A percentile compares a stretch with the other conserved stretches of the same genome.
These are phyloP conservation scores for Debaryomycetaceae sp. DNA, from an alignment of 1,139 yeast genomes.

Conservation along the genomic window DNA sequence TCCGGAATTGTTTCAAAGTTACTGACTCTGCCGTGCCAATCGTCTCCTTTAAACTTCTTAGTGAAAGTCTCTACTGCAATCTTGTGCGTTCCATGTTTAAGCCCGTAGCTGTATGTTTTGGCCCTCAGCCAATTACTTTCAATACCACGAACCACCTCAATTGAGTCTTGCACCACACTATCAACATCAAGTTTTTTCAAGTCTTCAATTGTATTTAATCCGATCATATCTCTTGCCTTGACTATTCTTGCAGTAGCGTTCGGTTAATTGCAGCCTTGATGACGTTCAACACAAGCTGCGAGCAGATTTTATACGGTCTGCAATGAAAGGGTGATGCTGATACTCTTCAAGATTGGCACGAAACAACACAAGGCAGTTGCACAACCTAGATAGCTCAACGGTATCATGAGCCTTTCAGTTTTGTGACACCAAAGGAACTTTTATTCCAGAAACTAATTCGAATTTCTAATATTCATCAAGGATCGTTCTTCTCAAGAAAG, in stretches of 20 bases:
- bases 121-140: conserved; percentile 12
- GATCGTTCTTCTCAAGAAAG: neutral
- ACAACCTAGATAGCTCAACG: too few species aligned
- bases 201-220: conserved; percentile 6
- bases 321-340: too few species aligned
- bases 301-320: too few species aligned
- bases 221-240: conserved; percentile 2
- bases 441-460: too few species aligned
- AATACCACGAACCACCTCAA: conserved; percentile 7
- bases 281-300: too few species aligned
- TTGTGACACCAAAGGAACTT: too few species aligned
- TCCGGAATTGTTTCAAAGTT: conserved; percentile 14
- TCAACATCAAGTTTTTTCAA: conserved; percentile 4
- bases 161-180: conserved; percentile 4
- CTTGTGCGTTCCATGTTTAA: conserved; percentile 2
- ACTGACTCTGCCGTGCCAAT: conserved; percentile 21
- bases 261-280: too few species aligned
- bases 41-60: conserved; percentile 13
- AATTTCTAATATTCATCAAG: neutral
- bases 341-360: too few species aligned
- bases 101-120: conserved; percentile 7
- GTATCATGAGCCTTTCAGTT: too few species aligned
- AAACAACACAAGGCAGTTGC: too few species aligned
- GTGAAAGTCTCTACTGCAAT: conserved; percentile 11
- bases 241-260: too few species aligned